Evolutionary conservation across 805 yeast species (phyloP), one percentile per base, ranked within the genome.

Genomic region (Lachancea mirantina): DNA sequence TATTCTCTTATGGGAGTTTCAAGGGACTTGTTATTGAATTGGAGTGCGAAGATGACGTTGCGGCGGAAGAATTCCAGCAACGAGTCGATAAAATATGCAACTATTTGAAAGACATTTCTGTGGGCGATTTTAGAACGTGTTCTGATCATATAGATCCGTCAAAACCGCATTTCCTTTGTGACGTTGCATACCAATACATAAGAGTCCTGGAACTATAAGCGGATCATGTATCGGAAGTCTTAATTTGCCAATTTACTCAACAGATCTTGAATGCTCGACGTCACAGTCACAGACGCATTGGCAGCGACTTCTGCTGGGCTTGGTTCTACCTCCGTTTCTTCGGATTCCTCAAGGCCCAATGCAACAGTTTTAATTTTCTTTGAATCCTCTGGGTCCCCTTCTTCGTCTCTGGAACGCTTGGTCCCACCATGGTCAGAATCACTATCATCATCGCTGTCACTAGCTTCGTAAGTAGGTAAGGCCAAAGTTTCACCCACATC

Each of bases 201-300:
- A 41, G 43, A 11, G 60, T 47, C 8, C 37, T 55, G 18, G 57
- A 52, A 25, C 42, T 42, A 19, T 21, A 34, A 21, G 18, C 26
- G 28, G 22, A 27, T 14, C 21, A 14, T 13, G n/a, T 17, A 18
- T 31, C 6, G 21, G 27, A 25, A 10, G 19, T 8, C 26, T 43
- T 35, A 57, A 35, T 43, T 52, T 7, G 62, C 60, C 23, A 57
- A 39, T 34, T 50, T 55, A 42, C 60, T 57, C 30, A 57, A 40
- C 22, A 57, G 34, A 34, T 57, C 62, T 30, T 57, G 62, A 23
- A 57, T 55, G 34, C 47, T 55, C 2, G 61, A 55, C 2, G 61
- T 49, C 8, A 57, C 52, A 8, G 44, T 38, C 13, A 40, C 31
- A n/a, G 41, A 21, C 6, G 46, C 45, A 14, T 30, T 42, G 2